These are phyloP conservation scores for Paxillus rubicundulus DNA, from an alignment of 768 basidiomycete genomes.

Conservation along the genomic window DNA sequence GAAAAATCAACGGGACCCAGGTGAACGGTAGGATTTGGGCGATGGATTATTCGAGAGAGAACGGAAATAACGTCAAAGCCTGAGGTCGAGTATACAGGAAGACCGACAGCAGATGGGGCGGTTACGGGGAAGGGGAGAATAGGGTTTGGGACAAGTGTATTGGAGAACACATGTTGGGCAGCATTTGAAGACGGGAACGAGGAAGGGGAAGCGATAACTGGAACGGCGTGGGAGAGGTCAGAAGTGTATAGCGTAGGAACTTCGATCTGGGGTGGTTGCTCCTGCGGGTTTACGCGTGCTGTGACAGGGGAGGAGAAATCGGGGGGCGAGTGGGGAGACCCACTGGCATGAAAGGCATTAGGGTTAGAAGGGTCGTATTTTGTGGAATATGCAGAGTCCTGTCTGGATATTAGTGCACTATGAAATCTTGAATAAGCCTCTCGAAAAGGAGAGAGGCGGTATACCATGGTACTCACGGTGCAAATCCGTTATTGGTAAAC, in stretches of 20 bases:
- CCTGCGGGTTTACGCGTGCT: constrained; percentile 2
- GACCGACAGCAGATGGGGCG: constrained; percentile 33
- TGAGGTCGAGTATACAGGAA: constrained; percentile 81
- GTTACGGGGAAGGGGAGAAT: constrained; percentile 8
- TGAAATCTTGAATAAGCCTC: constrained; percentile 27
- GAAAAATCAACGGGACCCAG: constrained; percentile 92
- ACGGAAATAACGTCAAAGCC: constrained; percentile 90
- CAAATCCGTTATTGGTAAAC: constrained; percentile 49
- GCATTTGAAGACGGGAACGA: constrained; percentile 4
- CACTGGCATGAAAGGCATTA: background rate
- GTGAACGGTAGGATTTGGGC: constrained; percentile 69
- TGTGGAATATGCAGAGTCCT: constrained; percentile 1
- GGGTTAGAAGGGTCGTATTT: background rate
- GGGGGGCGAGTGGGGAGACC: background rate
- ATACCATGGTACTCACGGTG: constrained; percentile 20
- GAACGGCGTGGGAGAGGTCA: background rate
- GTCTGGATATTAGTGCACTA: constrained; percentile 16
- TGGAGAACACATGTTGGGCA: constrained; percentile 5
- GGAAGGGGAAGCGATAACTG: background rate
- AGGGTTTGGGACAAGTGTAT: background rate
- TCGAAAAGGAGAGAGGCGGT: background rate
- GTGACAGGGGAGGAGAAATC: background rate
- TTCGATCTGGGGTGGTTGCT: constrained; percentile 5
- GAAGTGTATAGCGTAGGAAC: constrained; percentile 6
- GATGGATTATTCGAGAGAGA: constrained; percentile 70